A percentile compares a stretch with the other conserved stretches of the same genome.
These are phyloP conservation scores for Penicillium vulpinum DNA, from an alignment of 2,329 filamentous ascomycete genomes.

Conservation along the genomic window DNA sequence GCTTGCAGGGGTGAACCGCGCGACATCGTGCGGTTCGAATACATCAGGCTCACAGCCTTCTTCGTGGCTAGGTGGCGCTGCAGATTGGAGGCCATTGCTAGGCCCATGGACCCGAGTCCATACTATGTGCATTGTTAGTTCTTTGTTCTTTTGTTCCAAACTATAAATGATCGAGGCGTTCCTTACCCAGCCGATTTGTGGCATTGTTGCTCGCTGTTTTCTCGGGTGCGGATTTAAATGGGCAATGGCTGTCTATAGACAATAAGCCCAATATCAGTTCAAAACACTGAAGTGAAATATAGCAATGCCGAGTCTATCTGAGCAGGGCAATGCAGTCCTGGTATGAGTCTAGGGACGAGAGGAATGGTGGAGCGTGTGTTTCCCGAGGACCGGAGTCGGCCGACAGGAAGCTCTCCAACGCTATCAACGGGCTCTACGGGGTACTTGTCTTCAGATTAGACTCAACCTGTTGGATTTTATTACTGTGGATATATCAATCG, in stretches of 20 bases:
- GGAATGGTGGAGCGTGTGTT: constrained; percentile 16
- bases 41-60: constrained; percentile 36
- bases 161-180: neutral
- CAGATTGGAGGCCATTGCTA: constrained; percentile 47
- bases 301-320: neutral
- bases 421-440: neutral
- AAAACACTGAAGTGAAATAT: neutral
- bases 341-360: constrained; percentile 6
- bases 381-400: constrained; percentile 30
- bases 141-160: neutral
- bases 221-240: neutral
- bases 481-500: neutral
- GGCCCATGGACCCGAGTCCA: constrained; percentile 49
- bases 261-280: no score
- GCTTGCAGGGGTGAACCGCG: constrained; percentile 39
- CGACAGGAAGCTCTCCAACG: constrained; percentile 14
- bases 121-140: constrained; percentile 27
- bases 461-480: neutral
- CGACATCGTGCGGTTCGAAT: constrained; percentile 45
- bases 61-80: constrained; percentile 41
- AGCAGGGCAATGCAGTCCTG: neutral
- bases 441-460: neutral
- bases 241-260: neutral
- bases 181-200: constrained; percentile 40
- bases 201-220: constrained; percentile 22